Percentiles rank a stretch among this genome's conserved stretches.
Evolutionary conservation across 768 basidiomycete species (phyloP).

Genomic region (Leccinum subtestaceum): DNA sequence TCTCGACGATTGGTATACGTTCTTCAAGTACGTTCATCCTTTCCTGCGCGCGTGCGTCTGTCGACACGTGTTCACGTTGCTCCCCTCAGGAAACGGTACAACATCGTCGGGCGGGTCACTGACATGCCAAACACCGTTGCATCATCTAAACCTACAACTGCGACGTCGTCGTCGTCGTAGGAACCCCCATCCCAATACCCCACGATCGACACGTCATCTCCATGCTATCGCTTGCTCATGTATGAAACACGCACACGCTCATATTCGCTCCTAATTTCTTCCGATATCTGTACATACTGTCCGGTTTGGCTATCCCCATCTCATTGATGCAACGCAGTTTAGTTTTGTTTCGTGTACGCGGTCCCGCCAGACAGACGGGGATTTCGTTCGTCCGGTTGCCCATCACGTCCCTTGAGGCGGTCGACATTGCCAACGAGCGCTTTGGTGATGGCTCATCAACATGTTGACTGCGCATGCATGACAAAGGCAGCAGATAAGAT

Average conservation of each 20-base stretch:
- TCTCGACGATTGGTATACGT: slow-evolving; percentile 84
- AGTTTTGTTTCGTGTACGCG: neutral
- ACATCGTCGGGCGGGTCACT: slow-evolving; percentile 73
- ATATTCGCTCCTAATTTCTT: neutral
- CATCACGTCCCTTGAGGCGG: neutral
- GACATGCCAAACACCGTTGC: slow-evolving; percentile 46
- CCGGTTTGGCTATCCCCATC: neutral
- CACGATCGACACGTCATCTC: neutral
- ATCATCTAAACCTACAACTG: neutral
- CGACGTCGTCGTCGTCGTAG: neutral
- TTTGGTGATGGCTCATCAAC: neutral
- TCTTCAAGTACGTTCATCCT: slow-evolving; percentile 68
- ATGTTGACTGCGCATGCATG: neutral
- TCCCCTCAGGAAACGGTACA: slow-evolving; percentile 71
- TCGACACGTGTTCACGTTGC: neutral
- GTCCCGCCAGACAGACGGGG: neutral
- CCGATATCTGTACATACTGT: neutral
- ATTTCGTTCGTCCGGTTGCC: neutral
- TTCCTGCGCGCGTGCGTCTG: neutral
- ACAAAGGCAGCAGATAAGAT: neutral
- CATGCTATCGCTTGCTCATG: neutral
- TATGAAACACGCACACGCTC: neutral
- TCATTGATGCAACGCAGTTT: neutral
- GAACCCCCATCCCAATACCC: neutral
- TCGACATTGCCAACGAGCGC: no score